Evolutionary conservation across 2,329 filamentous ascomycete genomes (phyloP), one percentile per base, ranked within the genome.

Genomic region (Trichoderma pleuroti): DNA sequence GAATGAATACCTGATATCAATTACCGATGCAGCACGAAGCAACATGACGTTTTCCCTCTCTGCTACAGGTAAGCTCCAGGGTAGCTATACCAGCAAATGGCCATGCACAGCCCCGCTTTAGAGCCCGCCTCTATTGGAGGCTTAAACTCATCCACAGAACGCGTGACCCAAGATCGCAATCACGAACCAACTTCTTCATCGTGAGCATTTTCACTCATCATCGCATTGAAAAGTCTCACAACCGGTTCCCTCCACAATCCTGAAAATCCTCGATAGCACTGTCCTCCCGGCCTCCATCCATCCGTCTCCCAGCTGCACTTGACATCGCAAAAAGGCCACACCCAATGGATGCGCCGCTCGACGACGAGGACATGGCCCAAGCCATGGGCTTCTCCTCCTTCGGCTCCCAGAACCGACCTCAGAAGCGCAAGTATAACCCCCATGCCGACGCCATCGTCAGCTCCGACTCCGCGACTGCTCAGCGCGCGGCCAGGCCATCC

Each of bases 351-450:
- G 26, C 49, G 70, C 68, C 63, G 46, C 74, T 63, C 32, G 57
- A 62, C 46, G 73, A 77, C 24, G 84, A 86, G 62, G 81, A 82
- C 54, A 86, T 87, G 78, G 89, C 90, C 26, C 86, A 87, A 54
- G 85, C 87, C 60, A 91, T 94, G 89, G 92, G 92, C 73, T 94
- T 94, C 80, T 86, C 89, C 10, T 86, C 87, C 70, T 94, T 94
- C 77, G 91, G 91, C 74, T 80, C 81, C 11, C 83, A 86, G 74
- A 78, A 82, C 66, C 81, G 80, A 4, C 82, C 85, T 1, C 84
- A 84, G 79, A 92, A 91, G 78, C 86, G 91, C 72, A 90, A 90
- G 76, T 91, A 88, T 79, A 89, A 92, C 76, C 83, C 86, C 21
- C 80, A 83, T 32, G 82, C 81, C 63, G 87, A 87, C 74, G 86